Conservation (phyloP, 163 green algal genomes). For the Chlorella variabilis region DNA sequence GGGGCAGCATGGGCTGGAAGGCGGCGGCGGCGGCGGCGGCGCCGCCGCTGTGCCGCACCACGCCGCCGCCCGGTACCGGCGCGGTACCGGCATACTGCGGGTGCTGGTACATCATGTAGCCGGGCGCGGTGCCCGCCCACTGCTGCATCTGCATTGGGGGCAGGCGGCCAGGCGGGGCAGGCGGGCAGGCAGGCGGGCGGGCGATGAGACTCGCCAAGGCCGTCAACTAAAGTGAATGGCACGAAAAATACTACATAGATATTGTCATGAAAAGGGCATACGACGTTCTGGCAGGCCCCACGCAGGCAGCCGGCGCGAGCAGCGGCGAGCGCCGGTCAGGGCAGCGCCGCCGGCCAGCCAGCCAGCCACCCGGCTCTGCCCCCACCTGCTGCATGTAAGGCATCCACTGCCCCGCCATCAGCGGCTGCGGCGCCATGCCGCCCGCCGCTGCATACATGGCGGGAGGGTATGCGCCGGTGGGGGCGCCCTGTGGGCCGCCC, state of each 20-base stretch:
- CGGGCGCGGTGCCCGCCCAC: conserved; percentile 34
- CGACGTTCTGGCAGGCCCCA: too few relatives aligned
- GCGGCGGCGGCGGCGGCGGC: too few relatives aligned
- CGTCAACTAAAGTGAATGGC: too few relatives aligned
- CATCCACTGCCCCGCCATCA: not conserved
- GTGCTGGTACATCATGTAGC: conserved; percentile 46
- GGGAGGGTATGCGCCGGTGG: not conserved
- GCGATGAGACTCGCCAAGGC: too few relatives aligned
- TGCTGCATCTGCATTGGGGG: conserved; percentile 23
- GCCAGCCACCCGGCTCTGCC: too few relatives aligned
- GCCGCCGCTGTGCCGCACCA: not conserved
- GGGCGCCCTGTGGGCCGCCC: not conserved
- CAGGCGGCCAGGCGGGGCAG: not conserved
- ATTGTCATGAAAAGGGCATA: too few relatives aligned
- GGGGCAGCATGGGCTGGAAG: too few relatives aligned
- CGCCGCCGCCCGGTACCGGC: not conserved
- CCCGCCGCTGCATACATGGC: not conserved
- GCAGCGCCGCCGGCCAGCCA: too few relatives aligned
- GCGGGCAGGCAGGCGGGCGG: too few relatives aligned
- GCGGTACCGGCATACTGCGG: not conserved
- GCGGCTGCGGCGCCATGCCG: not conserved
- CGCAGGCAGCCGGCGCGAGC: too few relatives aligned
- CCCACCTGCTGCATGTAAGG: conserved; percentile 31
- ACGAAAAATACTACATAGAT: too few relatives aligned
- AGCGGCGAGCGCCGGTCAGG: not conserved